Conservation (phyloP, 345 rosid species). For the Odontarrhena argentea region DNA sequence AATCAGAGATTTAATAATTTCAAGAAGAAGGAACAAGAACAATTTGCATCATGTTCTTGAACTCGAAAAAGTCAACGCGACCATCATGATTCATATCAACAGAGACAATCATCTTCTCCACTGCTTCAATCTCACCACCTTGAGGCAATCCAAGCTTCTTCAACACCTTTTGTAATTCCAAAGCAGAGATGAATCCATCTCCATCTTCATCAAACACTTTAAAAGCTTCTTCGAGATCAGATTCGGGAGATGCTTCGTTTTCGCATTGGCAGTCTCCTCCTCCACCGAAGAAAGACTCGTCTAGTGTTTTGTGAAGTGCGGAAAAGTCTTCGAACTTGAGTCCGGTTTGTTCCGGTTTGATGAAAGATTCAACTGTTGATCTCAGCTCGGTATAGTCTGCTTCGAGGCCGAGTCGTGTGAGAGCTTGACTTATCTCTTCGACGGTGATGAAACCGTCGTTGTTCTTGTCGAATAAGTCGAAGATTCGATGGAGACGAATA, state of each 20-base stretch:
- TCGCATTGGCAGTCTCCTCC: slow-evolving; percentile 27
- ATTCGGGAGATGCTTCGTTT: slow-evolving; percentile 45
- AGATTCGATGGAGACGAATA: slow-evolving; percentile 71
- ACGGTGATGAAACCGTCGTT: slow-evolving; percentile 68
- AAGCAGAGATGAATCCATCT: slow-evolving; percentile 82
- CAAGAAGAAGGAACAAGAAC: slow-evolving; percentile 50
- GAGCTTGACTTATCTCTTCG: slow-evolving; percentile 64
- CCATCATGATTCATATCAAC: slow-evolving; percentile 81
- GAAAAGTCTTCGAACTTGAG: slow-evolving; percentile 67
- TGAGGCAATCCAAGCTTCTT: slow-evolving; percentile 71
- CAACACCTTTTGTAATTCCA: slow-evolving; percentile 73
- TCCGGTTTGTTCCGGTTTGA: slow-evolving; percentile 56
- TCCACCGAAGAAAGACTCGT: slow-evolving; percentile 46
- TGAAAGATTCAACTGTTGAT: slow-evolving; percentile 53
- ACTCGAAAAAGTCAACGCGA: slow-evolving; percentile 85
- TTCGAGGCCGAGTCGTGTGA: slow-evolving; percentile 62
- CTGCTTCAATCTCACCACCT: slow-evolving; percentile 65
- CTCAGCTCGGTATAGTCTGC: slow-evolving; percentile 58
- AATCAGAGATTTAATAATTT: not conserved
- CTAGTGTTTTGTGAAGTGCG: slow-evolving; percentile 61
- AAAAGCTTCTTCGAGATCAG: slow-evolving; percentile 84
- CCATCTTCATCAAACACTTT: slow-evolving; percentile 93
- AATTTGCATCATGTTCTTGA: slow-evolving; percentile 85
- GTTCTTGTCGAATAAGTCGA: slow-evolving; percentile 79
- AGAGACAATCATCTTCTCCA: slow-evolving; percentile 79